phyloP scores from a whole-genome alignment of 139 green algal genomes.

The Zygnema cylindricum region DNA sequence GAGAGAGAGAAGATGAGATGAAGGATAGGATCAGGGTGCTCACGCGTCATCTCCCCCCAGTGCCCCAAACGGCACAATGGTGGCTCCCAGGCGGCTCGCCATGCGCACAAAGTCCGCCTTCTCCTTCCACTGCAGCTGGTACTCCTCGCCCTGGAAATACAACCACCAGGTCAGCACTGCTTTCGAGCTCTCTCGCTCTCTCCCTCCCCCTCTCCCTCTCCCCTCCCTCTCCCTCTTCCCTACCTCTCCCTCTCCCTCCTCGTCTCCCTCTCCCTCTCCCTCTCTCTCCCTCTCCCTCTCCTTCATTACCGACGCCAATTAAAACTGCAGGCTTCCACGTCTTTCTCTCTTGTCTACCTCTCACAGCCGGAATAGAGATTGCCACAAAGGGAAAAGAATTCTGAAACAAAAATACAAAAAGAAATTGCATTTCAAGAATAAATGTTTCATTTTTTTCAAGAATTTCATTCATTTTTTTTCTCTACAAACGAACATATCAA shows the following conservation, averaged over 20 bases:
- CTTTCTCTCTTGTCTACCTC: too few species aligned
- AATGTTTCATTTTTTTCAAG: too few species aligned
- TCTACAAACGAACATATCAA: too few species aligned
- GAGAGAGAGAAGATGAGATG: neutral
- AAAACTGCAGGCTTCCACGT: too few species aligned
- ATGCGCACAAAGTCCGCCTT: conserved; percentile 91
- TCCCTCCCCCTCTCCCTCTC: neutral
- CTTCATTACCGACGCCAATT: neutral
- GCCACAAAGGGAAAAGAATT: too few species aligned
- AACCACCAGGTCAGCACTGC: too few species aligned
- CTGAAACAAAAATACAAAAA: too few species aligned
- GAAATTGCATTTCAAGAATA: too few species aligned
- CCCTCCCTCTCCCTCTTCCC: neutral
- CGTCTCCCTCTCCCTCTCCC: neutral
- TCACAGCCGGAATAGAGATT: too few species aligned
- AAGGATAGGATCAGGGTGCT: neutral
- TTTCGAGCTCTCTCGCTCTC: too few species aligned
- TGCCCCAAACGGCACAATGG: conserved; percentile 91
- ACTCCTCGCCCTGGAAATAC: conserved; percentile 83
- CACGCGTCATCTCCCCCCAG: conserved; percentile 83
- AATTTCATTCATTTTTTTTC: too few species aligned
- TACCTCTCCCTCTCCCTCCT: too few species aligned
- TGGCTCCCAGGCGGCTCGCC: conserved; percentile 83
- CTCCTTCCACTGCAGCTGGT: conserved; percentile 91
- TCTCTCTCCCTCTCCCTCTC: neutral